Evolutionary conservation across 2,329 filamentous ascomycete species (phyloP).

Genomic region (Cladosporium sp.): DNA sequence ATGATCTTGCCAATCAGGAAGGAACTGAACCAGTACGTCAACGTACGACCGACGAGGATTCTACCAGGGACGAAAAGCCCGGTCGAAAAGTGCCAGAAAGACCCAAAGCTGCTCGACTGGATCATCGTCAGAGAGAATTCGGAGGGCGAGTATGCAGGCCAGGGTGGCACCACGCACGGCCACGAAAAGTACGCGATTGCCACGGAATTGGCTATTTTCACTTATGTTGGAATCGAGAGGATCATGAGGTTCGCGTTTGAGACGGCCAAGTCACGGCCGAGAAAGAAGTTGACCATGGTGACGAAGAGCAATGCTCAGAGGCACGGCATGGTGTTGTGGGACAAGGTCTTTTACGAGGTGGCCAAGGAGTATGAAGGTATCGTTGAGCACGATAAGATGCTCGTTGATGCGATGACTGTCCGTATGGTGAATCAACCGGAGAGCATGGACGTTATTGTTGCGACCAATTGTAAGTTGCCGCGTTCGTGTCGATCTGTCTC

Average conservation of each 20-base stretch:
- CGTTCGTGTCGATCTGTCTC: neutral
- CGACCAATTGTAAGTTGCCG: constrained; percentile 51
- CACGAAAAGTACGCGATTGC: constrained; percentile 45
- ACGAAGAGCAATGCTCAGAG: constrained; percentile 54
- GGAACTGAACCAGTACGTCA: constrained; percentile 68
- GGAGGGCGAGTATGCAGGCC: constrained; percentile 53
- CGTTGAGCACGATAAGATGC: constrained; percentile 50
- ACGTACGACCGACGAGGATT: constrained; percentile 59
- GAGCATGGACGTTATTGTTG: constrained; percentile 51
- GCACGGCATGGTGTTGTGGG: constrained; percentile 54
- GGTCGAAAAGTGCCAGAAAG: constrained; percentile 39
- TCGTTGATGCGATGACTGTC: constrained; percentile 54
- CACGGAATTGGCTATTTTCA: constrained; percentile 53
- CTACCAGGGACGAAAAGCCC: constrained; percentile 46
- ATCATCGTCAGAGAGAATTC: constrained; percentile 52
- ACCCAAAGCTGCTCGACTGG: constrained; percentile 48
- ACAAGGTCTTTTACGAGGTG: constrained; percentile 50
- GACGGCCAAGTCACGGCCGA: constrained; percentile 45
- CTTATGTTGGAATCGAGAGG: constrained; percentile 48
- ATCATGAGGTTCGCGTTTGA: constrained; percentile 53
- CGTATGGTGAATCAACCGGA: constrained; percentile 51
- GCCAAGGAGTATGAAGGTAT: constrained; percentile 50
- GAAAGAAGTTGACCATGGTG: constrained; percentile 53
- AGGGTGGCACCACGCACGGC: constrained; percentile 48
- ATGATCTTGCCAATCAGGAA: constrained; percentile 68